Percentiles rank a stretch among this genome's conserved stretches.
Conservation (phyloP, 805 yeast species). For the Candida methanosorbosa region DNA sequence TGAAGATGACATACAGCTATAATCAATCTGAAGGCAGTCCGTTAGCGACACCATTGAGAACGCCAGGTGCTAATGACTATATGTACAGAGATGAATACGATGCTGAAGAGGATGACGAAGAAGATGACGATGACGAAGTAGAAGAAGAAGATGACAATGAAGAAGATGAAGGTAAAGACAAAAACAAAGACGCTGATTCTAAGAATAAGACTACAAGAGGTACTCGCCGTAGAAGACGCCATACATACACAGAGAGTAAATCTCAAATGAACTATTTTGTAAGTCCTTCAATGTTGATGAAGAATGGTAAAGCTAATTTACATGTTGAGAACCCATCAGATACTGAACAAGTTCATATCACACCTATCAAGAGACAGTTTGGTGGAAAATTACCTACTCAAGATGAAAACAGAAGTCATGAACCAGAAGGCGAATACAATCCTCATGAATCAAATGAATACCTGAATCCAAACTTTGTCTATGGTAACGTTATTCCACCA, state of each 20-base stretch:
- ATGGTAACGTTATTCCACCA: slow-evolving; percentile 10
- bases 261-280: slow-evolving; percentile 3
- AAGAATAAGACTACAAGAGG: slow-evolving; percentile 5
- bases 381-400: slow-evolving; percentile 20
- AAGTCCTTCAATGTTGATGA: slow-evolving; percentile 19
- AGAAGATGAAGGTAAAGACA: slow-evolving; percentile 6
- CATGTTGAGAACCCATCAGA: neutral
- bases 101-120: slow-evolving; percentile 1
- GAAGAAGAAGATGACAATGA: slow-evolving; percentile 9
- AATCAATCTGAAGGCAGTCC: slow-evolving; percentile 13
- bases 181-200: slow-evolving; percentile 3
- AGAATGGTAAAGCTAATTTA: slow-evolving; percentile 4
- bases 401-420: too few relatives aligned
- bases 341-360: too few relatives aligned
- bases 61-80: slow-evolving; percentile 8
- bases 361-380: slow-evolving; percentile 9
- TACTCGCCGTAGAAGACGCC: slow-evolving; percentile 1
- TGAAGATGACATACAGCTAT: slow-evolving; percentile 8
- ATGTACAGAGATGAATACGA: slow-evolving; percentile 1
- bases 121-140: slow-evolving; percentile 6
- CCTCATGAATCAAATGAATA: neutral
- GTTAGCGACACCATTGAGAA: slow-evolving; percentile 18
- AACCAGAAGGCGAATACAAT: slow-evolving; percentile 9
- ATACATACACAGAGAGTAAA: slow-evolving; percentile 1
- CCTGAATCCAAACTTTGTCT: slow-evolving; percentile 13